Conservation (phyloP, 2,329 filamentous ascomycete species). For the Onygenales sp. region DNA sequence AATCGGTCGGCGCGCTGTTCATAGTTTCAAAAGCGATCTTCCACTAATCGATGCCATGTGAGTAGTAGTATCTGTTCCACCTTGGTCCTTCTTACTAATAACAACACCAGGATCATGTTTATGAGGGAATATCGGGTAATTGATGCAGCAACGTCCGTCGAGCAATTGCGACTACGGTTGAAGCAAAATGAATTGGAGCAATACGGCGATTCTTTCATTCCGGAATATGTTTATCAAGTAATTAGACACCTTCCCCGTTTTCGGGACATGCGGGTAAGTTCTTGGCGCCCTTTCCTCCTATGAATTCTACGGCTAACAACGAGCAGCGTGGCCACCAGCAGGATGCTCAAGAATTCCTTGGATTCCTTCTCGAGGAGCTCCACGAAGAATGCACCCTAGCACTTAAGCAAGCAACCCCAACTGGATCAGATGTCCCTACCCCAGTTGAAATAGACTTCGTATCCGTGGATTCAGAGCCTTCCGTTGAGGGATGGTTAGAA, state of each 20-base stretch:
- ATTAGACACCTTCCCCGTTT: conserved; percentile 82
- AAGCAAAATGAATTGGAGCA: conserved; percentile 79
- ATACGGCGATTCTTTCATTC: conserved; percentile 83
- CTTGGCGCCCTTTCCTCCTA: neutral
- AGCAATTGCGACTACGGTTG: conserved; percentile 62
- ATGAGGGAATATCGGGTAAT: conserved; percentile 85
- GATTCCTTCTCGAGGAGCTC: conserved; percentile 82
- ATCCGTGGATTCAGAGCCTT: conserved; percentile 25
- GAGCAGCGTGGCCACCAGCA: conserved; percentile 82
- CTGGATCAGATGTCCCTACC: conserved; percentile 37
- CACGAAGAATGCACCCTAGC: conserved; percentile 84
- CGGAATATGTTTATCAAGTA: conserved; percentile 90
- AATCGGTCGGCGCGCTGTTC: conserved; percentile 68
- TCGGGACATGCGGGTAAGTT: conserved; percentile 74
- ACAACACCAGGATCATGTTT: conserved; percentile 68
- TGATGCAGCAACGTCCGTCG: conserved; percentile 63
- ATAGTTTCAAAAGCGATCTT: conserved; percentile 93
- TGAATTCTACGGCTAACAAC: conserved; percentile 14
- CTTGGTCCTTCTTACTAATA: neutral
- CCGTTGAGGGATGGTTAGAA: conserved; percentile 74
- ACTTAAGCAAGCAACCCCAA: conserved; percentile 47
- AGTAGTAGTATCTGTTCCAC: conserved; percentile 28
- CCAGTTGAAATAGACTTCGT: conserved; percentile 32
- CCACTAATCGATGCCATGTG: conserved; percentile 89
- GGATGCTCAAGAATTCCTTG: conserved; percentile 94